These are phyloP conservation scores for Sporothrix inflata DNA, from an alignment of 2,329 filamentous ascomycete genomes.

Conservation along the genomic window DNA sequence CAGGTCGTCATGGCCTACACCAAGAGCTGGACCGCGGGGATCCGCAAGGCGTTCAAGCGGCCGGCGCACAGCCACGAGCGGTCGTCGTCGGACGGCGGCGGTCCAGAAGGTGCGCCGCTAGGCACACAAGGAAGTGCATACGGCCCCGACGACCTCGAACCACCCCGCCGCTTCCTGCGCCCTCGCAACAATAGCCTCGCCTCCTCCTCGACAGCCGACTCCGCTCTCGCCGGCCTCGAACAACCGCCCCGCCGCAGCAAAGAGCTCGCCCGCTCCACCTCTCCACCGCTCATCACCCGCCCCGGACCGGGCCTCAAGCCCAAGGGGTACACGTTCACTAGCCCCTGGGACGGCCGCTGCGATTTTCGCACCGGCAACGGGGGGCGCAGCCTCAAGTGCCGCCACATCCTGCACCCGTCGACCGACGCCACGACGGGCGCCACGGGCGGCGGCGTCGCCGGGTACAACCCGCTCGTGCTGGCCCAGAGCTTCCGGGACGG, in stretches of 20 bases:
- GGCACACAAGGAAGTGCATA: no score
- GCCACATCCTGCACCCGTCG: constrained; percentile 60
- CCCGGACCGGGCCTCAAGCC: constrained; percentile 50
- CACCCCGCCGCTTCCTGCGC: background rate
- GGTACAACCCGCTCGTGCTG: constrained; percentile 51
- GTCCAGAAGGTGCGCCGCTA: no score
- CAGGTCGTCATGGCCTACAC: constrained; percentile 62
- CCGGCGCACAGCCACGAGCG: background rate
- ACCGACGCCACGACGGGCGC: constrained; percentile 7
- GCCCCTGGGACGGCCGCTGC: constrained; percentile 85
- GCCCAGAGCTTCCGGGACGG: constrained; percentile 41
- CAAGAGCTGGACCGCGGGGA: constrained; percentile 52
- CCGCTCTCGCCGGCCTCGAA: background rate
- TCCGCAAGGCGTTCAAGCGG: constrained; percentile 50
- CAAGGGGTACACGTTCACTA: constrained; percentile 75
- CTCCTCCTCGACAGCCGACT: constrained; percentile 39
- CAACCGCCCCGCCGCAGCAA: constrained; percentile 41
- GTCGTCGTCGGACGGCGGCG: background rate
- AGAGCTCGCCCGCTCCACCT: background rate
- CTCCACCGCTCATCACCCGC: background rate
- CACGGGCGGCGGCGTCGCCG: constrained; percentile 36
- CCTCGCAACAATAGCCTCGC: constrained; percentile 30
- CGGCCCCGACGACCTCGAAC: background rate
- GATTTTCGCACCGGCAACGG: constrained; percentile 79
- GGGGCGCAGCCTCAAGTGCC: constrained; percentile 75